Conservation (phyloP, 371 early-diverging fungal species). For the Zancudomyces culisetae region DNA sequence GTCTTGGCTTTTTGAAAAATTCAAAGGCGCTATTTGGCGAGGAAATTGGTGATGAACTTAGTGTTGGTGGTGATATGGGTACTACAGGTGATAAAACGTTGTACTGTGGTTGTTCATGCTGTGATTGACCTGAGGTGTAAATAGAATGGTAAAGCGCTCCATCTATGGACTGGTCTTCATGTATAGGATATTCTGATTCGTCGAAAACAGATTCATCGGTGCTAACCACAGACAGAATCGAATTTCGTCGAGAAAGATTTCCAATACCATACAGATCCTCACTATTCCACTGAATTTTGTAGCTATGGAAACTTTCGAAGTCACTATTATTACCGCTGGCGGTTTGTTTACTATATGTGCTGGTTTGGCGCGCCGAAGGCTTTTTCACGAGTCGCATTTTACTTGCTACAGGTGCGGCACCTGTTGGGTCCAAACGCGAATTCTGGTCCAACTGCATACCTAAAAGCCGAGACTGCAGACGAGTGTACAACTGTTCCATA, state of each 20-base stretch:
- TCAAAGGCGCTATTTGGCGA: no score
- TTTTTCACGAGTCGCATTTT: neutral
- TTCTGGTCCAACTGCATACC: neutral
- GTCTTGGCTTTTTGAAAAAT: no score
- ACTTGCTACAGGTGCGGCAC: neutral
- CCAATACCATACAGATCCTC: neutral
- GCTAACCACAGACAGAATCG: neutral
- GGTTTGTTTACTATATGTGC: no score
- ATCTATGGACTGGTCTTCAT: no score
- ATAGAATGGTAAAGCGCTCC: no score
- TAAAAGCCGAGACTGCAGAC: neutral
- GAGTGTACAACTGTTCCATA: neutral
- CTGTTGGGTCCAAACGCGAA: neutral
- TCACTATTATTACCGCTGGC: neutral
- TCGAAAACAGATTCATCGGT: neutral
- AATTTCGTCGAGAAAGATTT: neutral
- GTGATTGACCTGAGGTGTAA: no score
- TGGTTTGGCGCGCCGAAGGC: neutral
- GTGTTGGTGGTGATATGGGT: no score
- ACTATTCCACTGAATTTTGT: neutral
- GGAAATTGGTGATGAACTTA: no score
- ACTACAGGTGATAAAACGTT: no score
- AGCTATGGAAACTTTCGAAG: neutral
- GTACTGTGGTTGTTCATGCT: no score
- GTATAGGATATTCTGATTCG: no score